Base-by-base conservation (phyloP, 768 basidiomycete species). In the Phanerochaete sordida region DNA sequence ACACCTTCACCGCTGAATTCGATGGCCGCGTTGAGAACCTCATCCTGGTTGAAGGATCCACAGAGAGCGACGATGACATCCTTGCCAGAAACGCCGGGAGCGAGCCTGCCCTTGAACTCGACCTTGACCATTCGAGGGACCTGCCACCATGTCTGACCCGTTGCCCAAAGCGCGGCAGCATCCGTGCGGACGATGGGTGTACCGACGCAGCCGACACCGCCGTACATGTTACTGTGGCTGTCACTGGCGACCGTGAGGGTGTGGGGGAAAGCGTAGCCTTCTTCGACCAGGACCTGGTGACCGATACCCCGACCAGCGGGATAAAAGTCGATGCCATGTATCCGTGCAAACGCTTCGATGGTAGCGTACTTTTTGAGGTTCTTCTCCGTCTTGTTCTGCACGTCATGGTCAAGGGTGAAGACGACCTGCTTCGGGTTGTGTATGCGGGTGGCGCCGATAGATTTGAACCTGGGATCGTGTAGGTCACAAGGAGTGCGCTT, bases 141-240 rank as follows among this genome's bases (percentile, higher is more conserved):
- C 75, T 98, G 97, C 97, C 96, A 98, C 97, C 97, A 99, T 1
- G 97, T 98, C 72, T 91, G 93, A 23, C 95, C 95, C 0, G 97
- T 98, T 13, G 97, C 94, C 97, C 97, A 99, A 12, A 99, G 81
- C 23, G 91, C 96, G 0, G 94, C 94, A 23, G 92, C 91, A 65
- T 96, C 94, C 13, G 93, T 98, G 52, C 97, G 85, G 6, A 98
- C 97, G 63, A 98, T 97, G 0, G 97, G 94, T 0, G 97, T 99
- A 2, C 97, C 97, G 2, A 99, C 86, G 69, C 95, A 96, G 1
- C 94, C 96, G 3, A 99, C 92, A 33, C 95, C 97, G 19, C 97
- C 97, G 69, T 99, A 99, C 91, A 98, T 98, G 72, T 99, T 99
- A 69, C 91, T 93, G 74, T 97, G 95, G 71, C 92, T 95, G 75